Percentiles rank a stretch among this genome's conserved stretches.
Evolutionary conservation across 106 monocot genomes (phyloP).

Genomic region (Platanthera guangdongensis): DNA sequence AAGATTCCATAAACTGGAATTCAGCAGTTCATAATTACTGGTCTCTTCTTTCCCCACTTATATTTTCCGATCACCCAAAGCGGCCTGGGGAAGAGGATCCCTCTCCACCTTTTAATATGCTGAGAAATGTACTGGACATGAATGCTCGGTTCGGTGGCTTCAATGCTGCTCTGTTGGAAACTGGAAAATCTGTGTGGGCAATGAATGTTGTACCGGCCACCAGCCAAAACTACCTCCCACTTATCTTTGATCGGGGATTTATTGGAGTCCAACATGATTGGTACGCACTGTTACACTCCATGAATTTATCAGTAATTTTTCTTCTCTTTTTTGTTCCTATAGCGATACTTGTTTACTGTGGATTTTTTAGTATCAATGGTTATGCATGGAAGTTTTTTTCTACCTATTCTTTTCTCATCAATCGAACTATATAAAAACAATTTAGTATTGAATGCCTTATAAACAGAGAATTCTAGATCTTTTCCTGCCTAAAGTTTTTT

Average conservation of each 20-base stretch:
- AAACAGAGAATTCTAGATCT: background rate
- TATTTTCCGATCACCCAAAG: conserved; percentile 94
- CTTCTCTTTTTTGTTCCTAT: background rate
- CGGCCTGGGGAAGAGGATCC: conserved; percentile 92
- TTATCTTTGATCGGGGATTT: conserved; percentile 82
- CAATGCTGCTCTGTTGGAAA: conserved; percentile 68
- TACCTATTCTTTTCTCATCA: too few species aligned
- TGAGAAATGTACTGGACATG: conserved; percentile 82
- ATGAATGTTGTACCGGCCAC: conserved; percentile 82
- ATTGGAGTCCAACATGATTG: conserved; percentile 93
- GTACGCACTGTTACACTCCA: conserved; percentile 18
- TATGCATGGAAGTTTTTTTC: too few species aligned
- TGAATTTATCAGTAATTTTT: too few species aligned
- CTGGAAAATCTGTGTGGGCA: conserved; percentile 86
- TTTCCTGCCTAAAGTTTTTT: background rate
- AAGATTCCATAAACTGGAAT: conserved; percentile 54
- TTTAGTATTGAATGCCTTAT: background rate
- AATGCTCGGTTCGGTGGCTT: conserved; percentile 75
- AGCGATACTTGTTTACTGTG: background rate
- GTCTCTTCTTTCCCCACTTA: conserved; percentile 79
- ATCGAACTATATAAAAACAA: background rate
- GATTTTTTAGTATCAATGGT: background rate
- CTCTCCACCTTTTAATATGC: conserved; percentile 82
- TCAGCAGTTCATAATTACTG: conserved; percentile 54
- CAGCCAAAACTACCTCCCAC: conserved; percentile 53